These are phyloP conservation scores for Melampsora larici-populina DNA, from an alignment of 1,284 basidiomycete species.

Conservation along the genomic window DNA sequence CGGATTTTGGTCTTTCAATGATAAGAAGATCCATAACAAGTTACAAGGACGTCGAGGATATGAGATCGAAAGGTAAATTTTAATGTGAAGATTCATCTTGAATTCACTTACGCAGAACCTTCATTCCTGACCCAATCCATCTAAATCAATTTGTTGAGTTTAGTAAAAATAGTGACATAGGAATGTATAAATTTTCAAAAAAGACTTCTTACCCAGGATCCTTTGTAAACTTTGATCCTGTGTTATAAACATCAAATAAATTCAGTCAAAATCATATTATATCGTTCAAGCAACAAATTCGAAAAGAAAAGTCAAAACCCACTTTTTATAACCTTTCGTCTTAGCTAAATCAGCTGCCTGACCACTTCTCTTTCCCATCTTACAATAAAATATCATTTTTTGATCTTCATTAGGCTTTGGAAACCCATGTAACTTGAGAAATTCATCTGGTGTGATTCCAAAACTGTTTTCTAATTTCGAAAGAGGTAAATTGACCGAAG, in stretches of 20 bases:
- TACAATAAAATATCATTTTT: conserved; percentile 89
- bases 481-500: conserved; percentile 87
- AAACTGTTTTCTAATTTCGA: conserved; percentile 72
- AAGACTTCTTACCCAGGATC: conserved; percentile 20
- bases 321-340: conserved; percentile 80
- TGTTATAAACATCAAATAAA: neutral
- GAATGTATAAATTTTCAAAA: neutral
- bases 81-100: too few species aligned
- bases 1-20: too few species aligned
- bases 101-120: too few species aligned
- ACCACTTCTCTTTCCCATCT: conserved; percentile 79
- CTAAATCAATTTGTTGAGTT: too few species aligned
- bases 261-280: neutral
- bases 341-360: conserved; percentile 79
- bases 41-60: too few species aligned
- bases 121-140: too few species aligned
- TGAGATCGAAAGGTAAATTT: too few species aligned
- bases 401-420: conserved; percentile 72
- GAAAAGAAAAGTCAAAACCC: conserved; percentile 50
- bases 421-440: conserved; percentile 66
- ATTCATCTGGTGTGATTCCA: conserved; percentile 61
- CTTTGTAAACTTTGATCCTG: conserved; percentile 24
- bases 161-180: too few species aligned
- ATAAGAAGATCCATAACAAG: too few species aligned
- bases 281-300: neutral